Percentiles rank a stretch among this genome's conserved stretches.
phyloP scores from a whole-genome alignment of 148 eudicot genomes.

The Dianthus caryophyllus region DNA sequence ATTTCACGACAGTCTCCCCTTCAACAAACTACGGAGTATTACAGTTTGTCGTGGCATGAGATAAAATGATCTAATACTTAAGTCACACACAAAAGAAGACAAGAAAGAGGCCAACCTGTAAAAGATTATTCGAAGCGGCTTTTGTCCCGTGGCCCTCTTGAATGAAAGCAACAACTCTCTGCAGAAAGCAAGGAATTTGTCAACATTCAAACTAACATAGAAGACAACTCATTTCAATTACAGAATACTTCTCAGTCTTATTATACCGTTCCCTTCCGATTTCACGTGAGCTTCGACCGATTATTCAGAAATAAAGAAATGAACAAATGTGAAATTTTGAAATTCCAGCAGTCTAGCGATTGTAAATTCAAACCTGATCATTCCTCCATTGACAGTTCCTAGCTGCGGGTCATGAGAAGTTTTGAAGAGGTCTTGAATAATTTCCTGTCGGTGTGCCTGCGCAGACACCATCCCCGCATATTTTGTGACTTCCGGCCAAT shows the following conservation, averaged over 20 bases:
- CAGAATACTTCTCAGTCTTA: background rate
- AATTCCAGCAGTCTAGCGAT: background rate
- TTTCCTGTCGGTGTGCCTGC: slow-evolving; percentile 87
- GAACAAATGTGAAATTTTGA: too few species aligned
- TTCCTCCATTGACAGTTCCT: slow-evolving; percentile 69
- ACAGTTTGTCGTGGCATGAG: too few species aligned
- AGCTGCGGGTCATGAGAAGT: slow-evolving; percentile 70
- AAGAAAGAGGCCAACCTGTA: slow-evolving; percentile 31
- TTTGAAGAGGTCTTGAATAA: slow-evolving; percentile 83
- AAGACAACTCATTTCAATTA: background rate
- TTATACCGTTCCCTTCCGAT: background rate
- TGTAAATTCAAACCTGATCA: slow-evolving; percentile 55
- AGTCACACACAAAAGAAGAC: background rate
- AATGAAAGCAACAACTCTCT: slow-evolving; percentile 50
- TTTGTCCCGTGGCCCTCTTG: slow-evolving; percentile 54
- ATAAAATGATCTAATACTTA: background rate
- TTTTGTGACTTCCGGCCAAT: slow-evolving; percentile 91
- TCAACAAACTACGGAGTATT: too few species aligned
- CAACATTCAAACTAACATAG: background rate
- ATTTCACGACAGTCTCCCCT: too few species aligned
- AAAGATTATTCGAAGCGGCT: slow-evolving; percentile 46
- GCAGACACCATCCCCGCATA: slow-evolving; percentile 89
- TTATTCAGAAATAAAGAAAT: too few species aligned
- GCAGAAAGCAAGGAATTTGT: slow-evolving; percentile 13
- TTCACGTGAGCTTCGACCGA: too few species aligned